These are phyloP conservation scores for Scutellaria barbata DNA, from an alignment of 257 asterid species.

Conservation along the genomic window DNA sequence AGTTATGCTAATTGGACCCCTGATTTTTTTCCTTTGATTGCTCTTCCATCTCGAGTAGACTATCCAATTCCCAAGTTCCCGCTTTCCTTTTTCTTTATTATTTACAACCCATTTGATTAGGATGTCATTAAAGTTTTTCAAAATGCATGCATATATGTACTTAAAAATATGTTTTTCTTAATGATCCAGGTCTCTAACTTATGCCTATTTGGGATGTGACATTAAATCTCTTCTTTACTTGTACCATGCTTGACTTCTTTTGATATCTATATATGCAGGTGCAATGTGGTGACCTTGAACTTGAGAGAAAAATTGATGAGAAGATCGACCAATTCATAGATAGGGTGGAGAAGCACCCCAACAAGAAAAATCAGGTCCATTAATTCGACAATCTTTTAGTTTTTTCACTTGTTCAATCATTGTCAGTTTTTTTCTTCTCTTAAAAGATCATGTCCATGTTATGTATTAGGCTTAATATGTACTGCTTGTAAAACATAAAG, in stretches of 20 bases:
- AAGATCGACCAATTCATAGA: slow-evolving; percentile 88
- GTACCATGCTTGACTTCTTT: slow-evolving; percentile 11
- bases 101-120: too few relatives aligned
- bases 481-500: background rate
- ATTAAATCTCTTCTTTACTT: background rate
- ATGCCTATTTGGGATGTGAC: background rate
- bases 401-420: slow-evolving; percentile 16
- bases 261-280: slow-evolving; percentile 52
- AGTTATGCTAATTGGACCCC: too few relatives aligned
- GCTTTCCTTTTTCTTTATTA: background rate
- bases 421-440: background rate
- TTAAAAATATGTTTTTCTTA: slow-evolving; percentile 2
- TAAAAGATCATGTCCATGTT: background rate
- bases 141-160: background rate
- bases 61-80: too few relatives aligned
- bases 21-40: too few relatives aligned
- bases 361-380: slow-evolving; percentile 89
- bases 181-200: background rate
- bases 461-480: too few relatives aligned
- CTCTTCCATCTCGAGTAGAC: too few relatives aligned
- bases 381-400: slow-evolving; percentile 24
- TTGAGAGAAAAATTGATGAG: slow-evolving; percentile 86
- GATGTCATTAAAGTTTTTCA: too few relatives aligned
- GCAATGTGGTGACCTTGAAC: slow-evolving; percentile 84
- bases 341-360: slow-evolving; percentile 92